Evolutionary conservation across 495 filamentous ascomycete genomes (phyloP), one percentile per base, ranked within the genome.

Genomic region (Aspergillus bridgeri): DNA sequence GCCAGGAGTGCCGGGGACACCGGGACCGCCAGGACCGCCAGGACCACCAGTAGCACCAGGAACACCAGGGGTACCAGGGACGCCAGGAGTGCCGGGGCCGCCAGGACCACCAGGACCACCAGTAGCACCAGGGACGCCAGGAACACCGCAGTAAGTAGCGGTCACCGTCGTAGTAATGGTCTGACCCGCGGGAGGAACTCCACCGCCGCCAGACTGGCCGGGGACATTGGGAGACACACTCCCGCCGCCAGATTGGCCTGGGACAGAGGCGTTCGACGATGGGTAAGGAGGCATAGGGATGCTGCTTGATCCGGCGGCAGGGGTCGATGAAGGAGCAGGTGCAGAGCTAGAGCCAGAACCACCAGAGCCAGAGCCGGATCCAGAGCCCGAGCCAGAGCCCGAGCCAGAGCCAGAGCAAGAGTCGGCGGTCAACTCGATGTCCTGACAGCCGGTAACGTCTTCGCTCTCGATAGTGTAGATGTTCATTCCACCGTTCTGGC

Each of bases 401-500:
- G 65, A 21, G 22, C 68, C 68, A 19, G 69, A 60, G 48, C 69
- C 59, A 9, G 64, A 60, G 65, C 81, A 85, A 47, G 74, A 70
- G 63, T 80, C 78, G 5, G 81, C 81, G 9, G 50, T 73, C 22
- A 85, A 59, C 24, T 67, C 65, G 50, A 86, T 66, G 53, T 75
- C 63, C 58, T 66, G 62, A 66, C 83, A 86, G 47, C 62, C 58
- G 23, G 75, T 74, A 17, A 74, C 70, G 48, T 74, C 71, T 15
- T 72, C 68, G 43, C 72, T 72, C 50, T 75, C 74, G 15, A 62
- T 72, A 5, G 73, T 75, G 63, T 85, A 85, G 62, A 86, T 65
- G 69, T 85, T 85, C 47, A 69, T 63, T 25, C 73, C 76, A 20
- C 66, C 73, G 18, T 75, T 70, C 44, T 79, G 65, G 9, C 80